These are phyloP conservation scores for Fonsecaea pedrosoi DNA, from an alignment of 2,329 filamentous ascomycete genomes.

Conservation along the genomic window DNA sequence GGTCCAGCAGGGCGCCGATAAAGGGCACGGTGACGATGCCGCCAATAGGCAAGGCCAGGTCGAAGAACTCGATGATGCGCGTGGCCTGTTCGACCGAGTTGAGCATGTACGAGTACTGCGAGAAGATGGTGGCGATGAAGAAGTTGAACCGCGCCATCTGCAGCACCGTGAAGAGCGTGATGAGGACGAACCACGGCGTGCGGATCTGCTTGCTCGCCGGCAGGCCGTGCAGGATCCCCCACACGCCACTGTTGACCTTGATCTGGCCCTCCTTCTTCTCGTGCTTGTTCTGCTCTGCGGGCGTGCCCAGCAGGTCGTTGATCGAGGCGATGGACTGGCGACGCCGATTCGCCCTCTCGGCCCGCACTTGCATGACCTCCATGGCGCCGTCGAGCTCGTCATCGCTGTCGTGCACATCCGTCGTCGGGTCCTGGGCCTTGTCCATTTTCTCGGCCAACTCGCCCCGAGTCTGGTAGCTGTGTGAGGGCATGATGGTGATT, in stretches of 20 bases:
- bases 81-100: constrained; percentile 66
- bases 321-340: constrained; percentile 71
- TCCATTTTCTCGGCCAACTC: constrained; percentile 77
- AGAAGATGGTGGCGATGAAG: constrained; percentile 81
- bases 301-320: constrained; percentile 72
- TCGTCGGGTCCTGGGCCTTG: constrained; percentile 47
- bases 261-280: constrained; percentile 68
- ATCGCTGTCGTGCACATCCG: constrained; percentile 55
- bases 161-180: constrained; percentile 76
- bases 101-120: constrained; percentile 81
- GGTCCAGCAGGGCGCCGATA: constrained; percentile 80
- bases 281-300: constrained; percentile 66
- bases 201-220: constrained; percentile 73
- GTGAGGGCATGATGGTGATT: constrained; percentile 70
- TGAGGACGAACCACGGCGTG: constrained; percentile 83
- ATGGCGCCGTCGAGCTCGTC: constrained; percentile 58
- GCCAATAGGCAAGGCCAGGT: constrained; percentile 78
- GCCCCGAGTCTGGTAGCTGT: constrained; percentile 75
- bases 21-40: constrained; percentile 83
- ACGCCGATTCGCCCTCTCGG: constrained; percentile 64
- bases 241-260: constrained; percentile 75
- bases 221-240: constrained; percentile 79
- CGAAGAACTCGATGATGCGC: constrained; percentile 82
- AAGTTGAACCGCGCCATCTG: constrained; percentile 84
- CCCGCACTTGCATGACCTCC: constrained; percentile 56